These are phyloP conservation scores for Schoenoplectus tabernaemontani DNA, from an alignment of 202 grass and related monocot genomes.

Conservation along the genomic window DNA sequence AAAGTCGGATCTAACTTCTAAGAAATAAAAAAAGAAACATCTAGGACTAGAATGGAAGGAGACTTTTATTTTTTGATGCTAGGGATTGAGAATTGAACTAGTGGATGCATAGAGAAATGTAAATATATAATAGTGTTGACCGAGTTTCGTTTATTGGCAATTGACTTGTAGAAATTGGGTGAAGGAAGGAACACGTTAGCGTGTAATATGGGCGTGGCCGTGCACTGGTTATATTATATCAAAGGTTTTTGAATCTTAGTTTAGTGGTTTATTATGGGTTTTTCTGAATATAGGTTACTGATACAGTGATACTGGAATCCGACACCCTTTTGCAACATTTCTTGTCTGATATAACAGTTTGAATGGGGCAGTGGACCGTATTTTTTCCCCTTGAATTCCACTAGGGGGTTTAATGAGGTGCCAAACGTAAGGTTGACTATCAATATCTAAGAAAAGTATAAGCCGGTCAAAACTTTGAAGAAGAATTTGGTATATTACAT, in stretches of 20 bases:
- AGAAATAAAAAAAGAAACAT: background rate
- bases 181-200: background rate
- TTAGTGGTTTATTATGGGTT: background rate
- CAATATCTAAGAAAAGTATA: background rate
- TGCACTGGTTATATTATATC: background rate
- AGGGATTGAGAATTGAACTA: conserved; percentile 19
- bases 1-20: conserved; percentile 17
- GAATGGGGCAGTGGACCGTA: no score
- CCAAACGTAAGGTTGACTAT: background rate
- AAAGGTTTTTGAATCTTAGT: background rate
- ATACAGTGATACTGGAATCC: background rate
- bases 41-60: background rate
- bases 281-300: background rate
- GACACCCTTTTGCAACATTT: background rate
- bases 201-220: background rate
- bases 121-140: conserved; percentile 7
- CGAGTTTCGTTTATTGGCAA: conserved; percentile 15
- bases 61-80: background rate
- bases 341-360: background rate
- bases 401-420: conserved; percentile 2
- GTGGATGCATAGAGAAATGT: background rate
- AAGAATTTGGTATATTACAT: background rate
- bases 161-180: conserved; percentile 17
- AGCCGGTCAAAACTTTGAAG: background rate
- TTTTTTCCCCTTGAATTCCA: no score